These are phyloP conservation scores for Sinapis alba DNA, from an alignment of 441 rosid species.

Conservation along the genomic window DNA sequence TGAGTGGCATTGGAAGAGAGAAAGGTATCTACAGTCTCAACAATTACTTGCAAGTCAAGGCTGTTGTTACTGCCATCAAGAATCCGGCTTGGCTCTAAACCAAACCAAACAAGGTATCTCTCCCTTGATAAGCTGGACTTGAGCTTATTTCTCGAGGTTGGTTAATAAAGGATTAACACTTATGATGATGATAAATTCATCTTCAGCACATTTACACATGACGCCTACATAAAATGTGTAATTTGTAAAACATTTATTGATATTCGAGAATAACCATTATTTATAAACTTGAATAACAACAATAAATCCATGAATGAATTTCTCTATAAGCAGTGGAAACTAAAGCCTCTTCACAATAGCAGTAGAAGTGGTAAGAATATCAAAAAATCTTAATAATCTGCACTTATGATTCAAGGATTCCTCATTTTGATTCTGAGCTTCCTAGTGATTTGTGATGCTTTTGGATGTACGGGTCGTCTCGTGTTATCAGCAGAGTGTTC, in stretches of 20 bases:
- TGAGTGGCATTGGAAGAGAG: constrained; percentile 82
- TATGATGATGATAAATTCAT: constrained; percentile 10
- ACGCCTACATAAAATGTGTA: background rate
- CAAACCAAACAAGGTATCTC: background rate
- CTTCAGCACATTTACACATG: constrained; percentile 1
- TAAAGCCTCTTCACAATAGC: background rate
- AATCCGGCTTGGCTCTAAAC: constrained; percentile 77
- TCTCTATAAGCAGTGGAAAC: constrained; percentile 24
- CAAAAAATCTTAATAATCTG: background rate
- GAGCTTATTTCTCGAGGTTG: background rate
- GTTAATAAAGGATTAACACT: constrained; percentile 6
- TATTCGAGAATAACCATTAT: background rate
- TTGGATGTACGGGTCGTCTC: constrained; percentile 72
- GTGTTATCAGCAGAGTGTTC: constrained; percentile 59
- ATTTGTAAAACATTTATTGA: constrained; percentile 4
- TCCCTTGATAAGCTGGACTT: background rate
- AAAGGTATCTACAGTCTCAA: constrained; percentile 61
- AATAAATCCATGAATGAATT: constrained; percentile 15
- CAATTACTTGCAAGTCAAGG: constrained; percentile 82
- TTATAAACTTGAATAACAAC: constrained; percentile 12
- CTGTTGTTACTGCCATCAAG: constrained; percentile 72
- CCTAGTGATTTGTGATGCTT: constrained; percentile 68
- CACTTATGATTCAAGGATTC: constrained; percentile 56
- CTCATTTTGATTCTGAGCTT: constrained; percentile 83
- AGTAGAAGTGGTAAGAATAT: constrained; percentile 17